Base-by-base conservation (phyloP, 108 stramenopile species). In the Poteriospumella lacustris region DNA sequence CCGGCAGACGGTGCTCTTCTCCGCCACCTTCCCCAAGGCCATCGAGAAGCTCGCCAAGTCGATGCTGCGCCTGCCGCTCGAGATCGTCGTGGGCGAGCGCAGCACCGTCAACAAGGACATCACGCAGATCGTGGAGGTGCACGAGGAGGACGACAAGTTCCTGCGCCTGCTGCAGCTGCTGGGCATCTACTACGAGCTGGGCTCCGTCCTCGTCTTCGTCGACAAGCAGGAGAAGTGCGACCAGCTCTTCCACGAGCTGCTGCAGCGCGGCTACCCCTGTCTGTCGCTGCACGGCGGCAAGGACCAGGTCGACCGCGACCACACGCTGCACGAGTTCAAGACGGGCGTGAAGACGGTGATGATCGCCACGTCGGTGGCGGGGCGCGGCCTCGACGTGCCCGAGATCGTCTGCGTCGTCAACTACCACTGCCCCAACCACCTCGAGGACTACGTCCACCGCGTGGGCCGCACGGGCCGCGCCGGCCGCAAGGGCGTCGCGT, bases 391-490 rank as follows among this genome's bases (percentile, higher is more conserved):
- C 44, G 98, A 99, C 77, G 98, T 99, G 19, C 89, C 95, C 12
- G 82, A 80, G 41, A 41, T 88, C 36, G 44, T 78, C 1, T 85
- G 82, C 80, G 98, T 99, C 52, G 87, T 99, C 72, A 99, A 99
- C 85, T 99, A 92, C 81, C 91, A 92, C 3, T 88, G 92, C 44
- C 98, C 98, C 1, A 99, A 96, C 78, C 98, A 99, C 79, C 75
- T 97, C 26, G 98, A 99, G 84, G 97, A 95, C 59, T 97, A 96
- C 79, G 95, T 99, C 0, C 98, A 99, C 80, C 91, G 96, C n/a
- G 43, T 70, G 3, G 98, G 98, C 2, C 78, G 98, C 33, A 99
- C 98, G 38, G 98, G 98, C 15, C 83, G 98, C 39, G 98, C 97
- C 39, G 92, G 90, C 5, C 89, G 93, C 24, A 86, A 87, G 58